Evolutionary conservation across 164 flowering plant species (phyloP).

Genomic region (Dillenia turbinata): DNA sequence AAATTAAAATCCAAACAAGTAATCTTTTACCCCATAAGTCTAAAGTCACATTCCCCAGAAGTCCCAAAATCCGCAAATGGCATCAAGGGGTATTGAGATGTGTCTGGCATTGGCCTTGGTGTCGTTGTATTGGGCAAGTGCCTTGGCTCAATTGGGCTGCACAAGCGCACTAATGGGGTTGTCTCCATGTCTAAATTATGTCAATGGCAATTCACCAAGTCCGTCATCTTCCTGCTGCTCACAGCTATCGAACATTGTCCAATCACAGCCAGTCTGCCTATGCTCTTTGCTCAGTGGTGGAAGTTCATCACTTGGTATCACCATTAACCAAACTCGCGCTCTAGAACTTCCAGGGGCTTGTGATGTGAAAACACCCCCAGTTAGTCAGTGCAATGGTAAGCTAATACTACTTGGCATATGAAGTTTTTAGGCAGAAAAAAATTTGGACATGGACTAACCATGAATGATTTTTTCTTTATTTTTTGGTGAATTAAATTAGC

Average conservation of each 20-base stretch:
- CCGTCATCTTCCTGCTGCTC: slow-evolving; percentile 55
- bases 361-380: slow-evolving; percentile 52
- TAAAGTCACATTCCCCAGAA: too few species aligned
- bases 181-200: slow-evolving; percentile 43
- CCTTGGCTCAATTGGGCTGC: slow-evolving; percentile 41
- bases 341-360: slow-evolving; percentile 45
- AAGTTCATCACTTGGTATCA: slow-evolving; percentile 30
- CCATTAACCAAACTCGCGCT: slow-evolving; percentile 39
- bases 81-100: background rate
- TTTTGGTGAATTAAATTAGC: background rate
- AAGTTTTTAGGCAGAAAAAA: too few species aligned
- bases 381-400: slow-evolving; percentile 40
- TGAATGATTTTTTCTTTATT: background rate
- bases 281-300: slow-evolving; percentile 37
- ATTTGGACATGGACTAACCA: too few species aligned
- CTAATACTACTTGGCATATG: too few species aligned
- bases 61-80: background rate
- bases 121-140: slow-evolving; percentile 6
- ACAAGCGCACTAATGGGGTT: slow-evolving; percentile 30
- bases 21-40: too few species aligned
- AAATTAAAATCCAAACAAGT: background rate
- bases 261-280: slow-evolving; percentile 44
- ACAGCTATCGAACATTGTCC: slow-evolving; percentile 30
- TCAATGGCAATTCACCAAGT: slow-evolving; percentile 37
- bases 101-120: background rate